Evolutionary conservation across 2,329 filamentous ascomycete genomes (phyloP), one percentile per base, ranked within the genome.

Genomic region (Beauveria caledonica): DNA sequence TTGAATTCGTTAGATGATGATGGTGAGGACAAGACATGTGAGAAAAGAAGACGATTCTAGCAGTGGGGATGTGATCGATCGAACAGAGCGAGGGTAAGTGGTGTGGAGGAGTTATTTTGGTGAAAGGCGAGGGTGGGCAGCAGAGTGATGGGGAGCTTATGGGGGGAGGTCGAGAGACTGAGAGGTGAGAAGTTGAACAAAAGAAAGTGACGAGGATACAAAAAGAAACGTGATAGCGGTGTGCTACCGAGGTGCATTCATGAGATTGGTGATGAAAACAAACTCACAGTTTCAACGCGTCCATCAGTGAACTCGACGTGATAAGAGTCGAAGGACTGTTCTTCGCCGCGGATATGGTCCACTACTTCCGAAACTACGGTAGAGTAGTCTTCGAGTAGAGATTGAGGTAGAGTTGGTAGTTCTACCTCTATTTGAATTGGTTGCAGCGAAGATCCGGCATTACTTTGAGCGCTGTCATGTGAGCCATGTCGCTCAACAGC

Each of bases 231-330:
- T 21, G 39, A 19, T 23, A 52, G 52, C 57, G 48, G 42, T 62
- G 36, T 62, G 45, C 11, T 48, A 29, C 29, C 25, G 21, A 48
- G 23, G 25, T 57, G 36, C 59, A 45, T 19, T 25, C 52, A 39
- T 25, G 9, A n/a, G 19, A 27, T n/a, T 13, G 33, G 23, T 21
- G 10, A 17, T 39, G 13, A 10, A 29, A 61, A 33, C 54, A 45
- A 36, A 75, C 78, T 73, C 72, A 81, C 79, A 65, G 73, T 62
- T 58, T 78, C 72, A 63, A 74, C 65, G 54, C 73, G 71, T 25
- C 78, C 79, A 64, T 81, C 78, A 33, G 74, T 73, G 52, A 79
- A 80, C 62, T 79, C 77, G 11, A 77, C 70, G 5, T 65, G 67
- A 48, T 76, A 77, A 23, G 67, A 67, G 9, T 63, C 61, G 15